phyloP scores from a whole-genome alignment of 306 rosid species.

The Quercus alba region DNA sequence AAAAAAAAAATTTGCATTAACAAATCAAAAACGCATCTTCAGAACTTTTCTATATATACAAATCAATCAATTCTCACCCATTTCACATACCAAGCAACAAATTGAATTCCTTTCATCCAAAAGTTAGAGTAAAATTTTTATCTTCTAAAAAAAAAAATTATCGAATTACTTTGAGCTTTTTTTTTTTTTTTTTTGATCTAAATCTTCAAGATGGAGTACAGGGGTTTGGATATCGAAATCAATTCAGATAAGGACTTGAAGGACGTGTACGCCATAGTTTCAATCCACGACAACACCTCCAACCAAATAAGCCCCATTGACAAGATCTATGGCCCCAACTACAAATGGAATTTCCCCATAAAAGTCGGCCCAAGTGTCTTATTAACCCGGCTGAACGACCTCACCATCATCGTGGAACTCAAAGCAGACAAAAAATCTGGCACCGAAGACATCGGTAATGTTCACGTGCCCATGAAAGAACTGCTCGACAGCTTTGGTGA shows the following conservation, averaged over 20 bases:
- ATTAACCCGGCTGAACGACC: conserved; percentile 24
- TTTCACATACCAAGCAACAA: no score
- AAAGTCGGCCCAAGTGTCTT: conserved; percentile 25
- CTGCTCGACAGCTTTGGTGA: conserved; percentile 17
- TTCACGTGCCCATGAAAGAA: conserved; percentile 30
- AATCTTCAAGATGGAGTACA: conserved; percentile 32
- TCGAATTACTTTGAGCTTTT: no score
- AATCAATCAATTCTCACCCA: no score
- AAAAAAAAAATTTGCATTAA: no score
- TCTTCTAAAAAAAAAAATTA: no score
- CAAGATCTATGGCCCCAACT: conserved; percentile 36
- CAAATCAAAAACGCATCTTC: no score
- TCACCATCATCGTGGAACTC: conserved; percentile 27
- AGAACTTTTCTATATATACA: no score
- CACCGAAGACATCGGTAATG: conserved; percentile 35
- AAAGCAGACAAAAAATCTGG: conserved; percentile 34
- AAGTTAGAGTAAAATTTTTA: no score
- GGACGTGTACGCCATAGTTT: conserved; percentile 47
- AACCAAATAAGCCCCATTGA: conserved; percentile 29
- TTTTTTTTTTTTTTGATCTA: no score
- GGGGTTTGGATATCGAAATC: conserved; percentile 32
- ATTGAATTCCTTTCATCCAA: no score
- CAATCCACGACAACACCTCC: conserved; percentile 27
- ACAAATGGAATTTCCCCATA: conserved; percentile 36
- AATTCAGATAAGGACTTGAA: conserved; percentile 33